phyloP scores from a whole-genome alignment of 306 rosid species.

The Casuarina equisetifolia region DNA sequence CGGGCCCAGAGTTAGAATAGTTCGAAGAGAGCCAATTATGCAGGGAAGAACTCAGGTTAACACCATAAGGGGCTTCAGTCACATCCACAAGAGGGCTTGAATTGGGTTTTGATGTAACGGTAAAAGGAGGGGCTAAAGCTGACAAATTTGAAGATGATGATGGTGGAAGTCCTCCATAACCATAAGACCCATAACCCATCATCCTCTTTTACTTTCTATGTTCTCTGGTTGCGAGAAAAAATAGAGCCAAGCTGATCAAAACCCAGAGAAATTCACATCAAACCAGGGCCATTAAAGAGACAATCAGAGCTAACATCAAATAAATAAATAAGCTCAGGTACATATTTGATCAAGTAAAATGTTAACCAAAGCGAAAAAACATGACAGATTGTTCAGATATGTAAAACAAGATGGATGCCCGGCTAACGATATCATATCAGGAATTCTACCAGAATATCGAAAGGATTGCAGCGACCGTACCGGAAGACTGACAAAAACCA shows the following conservation, averaged over 20 bases:
- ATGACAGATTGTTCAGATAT: neutral
- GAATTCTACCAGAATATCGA: neutral
- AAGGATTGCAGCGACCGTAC: constrained; percentile 24
- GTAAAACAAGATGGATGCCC: neutral
- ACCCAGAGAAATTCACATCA: constrained; percentile 23
- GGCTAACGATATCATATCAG: neutral
- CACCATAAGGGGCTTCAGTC: constrained; percentile 43
- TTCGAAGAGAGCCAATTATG: constrained; percentile 43
- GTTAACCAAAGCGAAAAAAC: constrained; percentile 9
- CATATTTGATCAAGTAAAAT: constrained; percentile 2
- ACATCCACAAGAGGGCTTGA: constrained; percentile 47
- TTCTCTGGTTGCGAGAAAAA: constrained; percentile 22
- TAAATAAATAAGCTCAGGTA: neutral
- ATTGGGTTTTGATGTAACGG: constrained; percentile 37
- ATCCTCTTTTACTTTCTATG: constrained; percentile 35
- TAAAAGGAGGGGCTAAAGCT: constrained; percentile 78
- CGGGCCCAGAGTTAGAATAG: constrained; percentile 32
- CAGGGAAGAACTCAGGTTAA: constrained; percentile 36
- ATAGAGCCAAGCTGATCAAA: constrained; percentile 33
- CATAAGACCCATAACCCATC: constrained; percentile 57
- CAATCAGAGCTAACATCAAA: constrained; percentile 1
- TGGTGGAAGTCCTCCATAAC: constrained; percentile 36
- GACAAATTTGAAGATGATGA: constrained; percentile 67
- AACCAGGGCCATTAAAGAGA: neutral
- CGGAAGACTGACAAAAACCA: constrained; percentile 15